Percentiles rank a stretch among this genome's conserved stretches.
Evolutionary conservation across 148 eudicot genomes (phyloP).

Genomic region (Heliosperma pusillum): DNA sequence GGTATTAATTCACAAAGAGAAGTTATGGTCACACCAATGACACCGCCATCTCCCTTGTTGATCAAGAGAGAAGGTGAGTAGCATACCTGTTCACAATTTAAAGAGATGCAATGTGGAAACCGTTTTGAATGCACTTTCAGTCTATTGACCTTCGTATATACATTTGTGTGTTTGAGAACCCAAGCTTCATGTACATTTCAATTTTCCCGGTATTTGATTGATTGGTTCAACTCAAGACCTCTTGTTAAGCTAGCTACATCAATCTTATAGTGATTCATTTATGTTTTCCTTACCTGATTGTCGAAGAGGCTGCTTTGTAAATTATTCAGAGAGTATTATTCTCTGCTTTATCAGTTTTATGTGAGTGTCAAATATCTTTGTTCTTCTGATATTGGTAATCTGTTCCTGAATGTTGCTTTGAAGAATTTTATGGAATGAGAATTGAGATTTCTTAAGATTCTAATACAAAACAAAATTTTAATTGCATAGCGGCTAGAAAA

Average conservation of each 20-base stretch:
- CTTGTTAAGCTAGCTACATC: neutral
- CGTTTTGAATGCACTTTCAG: neutral
- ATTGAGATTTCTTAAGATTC: neutral
- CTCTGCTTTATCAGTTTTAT: neutral
- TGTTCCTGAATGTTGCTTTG: neutral
- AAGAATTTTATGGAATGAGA: neutral
- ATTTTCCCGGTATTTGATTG: neutral
- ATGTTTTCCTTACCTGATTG: neutral
- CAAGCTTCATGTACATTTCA: neutral
- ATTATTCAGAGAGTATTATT: neutral
- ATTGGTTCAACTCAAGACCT: neutral
- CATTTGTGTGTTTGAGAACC: neutral
- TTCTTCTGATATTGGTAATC: constrained; percentile 28
- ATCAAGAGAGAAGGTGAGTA: constrained; percentile 26
- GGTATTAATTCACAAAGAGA: constrained; percentile 18
- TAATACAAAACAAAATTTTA: neutral
- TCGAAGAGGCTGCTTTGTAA: constrained; percentile 2
- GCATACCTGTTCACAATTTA: constrained; percentile 10
- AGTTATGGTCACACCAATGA: constrained; percentile 30
- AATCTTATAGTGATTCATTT: too few relatives aligned
- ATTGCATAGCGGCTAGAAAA: neutral
- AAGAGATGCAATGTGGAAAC: neutral
- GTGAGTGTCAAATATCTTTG: constrained; percentile 7
- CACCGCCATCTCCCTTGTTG: constrained; percentile 30
- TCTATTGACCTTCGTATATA: neutral